Evolutionary conservation across 2,329 filamentous ascomycete species (phyloP).

Genomic region (Aspergillus fischeri): DNA sequence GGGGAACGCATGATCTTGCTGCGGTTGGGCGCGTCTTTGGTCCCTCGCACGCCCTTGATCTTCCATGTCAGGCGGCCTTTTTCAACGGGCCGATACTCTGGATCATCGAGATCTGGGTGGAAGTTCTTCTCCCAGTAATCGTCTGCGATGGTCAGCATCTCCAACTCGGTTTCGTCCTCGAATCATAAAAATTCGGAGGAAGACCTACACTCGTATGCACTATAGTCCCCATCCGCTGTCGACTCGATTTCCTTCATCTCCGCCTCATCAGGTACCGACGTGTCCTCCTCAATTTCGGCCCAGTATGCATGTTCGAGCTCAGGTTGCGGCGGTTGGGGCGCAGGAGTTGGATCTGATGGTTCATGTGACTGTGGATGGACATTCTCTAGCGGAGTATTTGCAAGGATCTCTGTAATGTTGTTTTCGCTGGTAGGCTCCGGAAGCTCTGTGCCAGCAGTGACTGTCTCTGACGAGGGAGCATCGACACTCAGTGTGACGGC

Average conservation of each 20-base stretch:
- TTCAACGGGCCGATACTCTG: slow-evolving; percentile 51
- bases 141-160: slow-evolving; percentile 31
- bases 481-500: slow-evolving; percentile 12
- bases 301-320: slow-evolving; percentile 43
- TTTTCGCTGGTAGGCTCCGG: slow-evolving; percentile 4
- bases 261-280: slow-evolving; percentile 51
- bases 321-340: slow-evolving; percentile 17
- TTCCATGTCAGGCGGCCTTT: slow-evolving; percentile 57
- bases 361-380: slow-evolving; percentile 7
- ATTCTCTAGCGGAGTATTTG: slow-evolving; percentile 3
- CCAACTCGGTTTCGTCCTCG: background rate
- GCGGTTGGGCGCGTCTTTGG: slow-evolving; percentile 56
- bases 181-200: background rate
- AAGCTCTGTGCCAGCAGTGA: slow-evolving; percentile 8
- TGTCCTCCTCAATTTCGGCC: slow-evolving; percentile 55
- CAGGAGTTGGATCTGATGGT: slow-evolving; percentile 11
- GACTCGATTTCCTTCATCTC: slow-evolving; percentile 56
- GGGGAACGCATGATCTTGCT: slow-evolving; percentile 57
- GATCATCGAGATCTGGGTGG: slow-evolving; percentile 54
- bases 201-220: slow-evolving; percentile 51
- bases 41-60: slow-evolving; percentile 57
- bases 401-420: background rate
- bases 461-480: slow-evolving; percentile 1
- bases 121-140: slow-evolving; percentile 57
- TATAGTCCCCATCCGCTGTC: slow-evolving; percentile 44